Conservation (phyloP, 306 rosid genomes). For the Canavalia ensiformis region DNA sequence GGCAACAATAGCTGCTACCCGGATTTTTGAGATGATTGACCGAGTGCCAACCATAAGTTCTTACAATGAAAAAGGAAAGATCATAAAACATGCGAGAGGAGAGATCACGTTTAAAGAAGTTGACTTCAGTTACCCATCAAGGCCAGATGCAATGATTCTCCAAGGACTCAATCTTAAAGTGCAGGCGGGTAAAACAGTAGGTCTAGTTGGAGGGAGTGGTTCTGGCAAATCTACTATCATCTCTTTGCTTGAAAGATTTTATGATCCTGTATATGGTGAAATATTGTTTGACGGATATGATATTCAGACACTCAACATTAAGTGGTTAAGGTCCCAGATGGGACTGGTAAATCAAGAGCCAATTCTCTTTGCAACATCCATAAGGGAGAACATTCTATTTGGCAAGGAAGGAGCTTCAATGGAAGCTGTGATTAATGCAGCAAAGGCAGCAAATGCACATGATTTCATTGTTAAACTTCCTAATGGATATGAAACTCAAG, state of each 20-base stretch:
- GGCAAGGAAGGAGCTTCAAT: conserved; percentile 81
- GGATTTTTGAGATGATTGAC: conserved; percentile 67
- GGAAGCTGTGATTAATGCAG: conserved; percentile 62
- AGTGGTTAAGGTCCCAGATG: conserved; percentile 83
- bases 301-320: conserved; percentile 61
- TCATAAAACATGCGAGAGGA: conserved; percentile 60
- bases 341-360: conserved; percentile 92
- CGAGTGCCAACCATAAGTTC: conserved; percentile 52
- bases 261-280: conserved; percentile 74
- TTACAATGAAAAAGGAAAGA: conserved; percentile 54
- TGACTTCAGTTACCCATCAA: conserved; percentile 75
- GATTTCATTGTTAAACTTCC: conserved; percentile 77
- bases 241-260: conserved; percentile 83
- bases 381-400: conserved; percentile 76
- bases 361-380: conserved; percentile 83
- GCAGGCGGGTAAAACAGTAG: conserved; percentile 72
- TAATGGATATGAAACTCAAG: conserved; percentile 76
- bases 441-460: conserved; percentile 88
- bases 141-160: conserved; percentile 74
- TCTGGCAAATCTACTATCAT: conserved; percentile 87
- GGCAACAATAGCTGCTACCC: conserved; percentile 62
- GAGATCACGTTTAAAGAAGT: conserved; percentile 68
- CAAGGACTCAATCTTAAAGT: conserved; percentile 70
- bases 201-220: conserved; percentile 90
- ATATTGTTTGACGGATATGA: conserved; percentile 74